Evolutionary conservation across 805 yeast species (phyloP).

Genomic region (Yarrowia yakushimensis): DNA sequence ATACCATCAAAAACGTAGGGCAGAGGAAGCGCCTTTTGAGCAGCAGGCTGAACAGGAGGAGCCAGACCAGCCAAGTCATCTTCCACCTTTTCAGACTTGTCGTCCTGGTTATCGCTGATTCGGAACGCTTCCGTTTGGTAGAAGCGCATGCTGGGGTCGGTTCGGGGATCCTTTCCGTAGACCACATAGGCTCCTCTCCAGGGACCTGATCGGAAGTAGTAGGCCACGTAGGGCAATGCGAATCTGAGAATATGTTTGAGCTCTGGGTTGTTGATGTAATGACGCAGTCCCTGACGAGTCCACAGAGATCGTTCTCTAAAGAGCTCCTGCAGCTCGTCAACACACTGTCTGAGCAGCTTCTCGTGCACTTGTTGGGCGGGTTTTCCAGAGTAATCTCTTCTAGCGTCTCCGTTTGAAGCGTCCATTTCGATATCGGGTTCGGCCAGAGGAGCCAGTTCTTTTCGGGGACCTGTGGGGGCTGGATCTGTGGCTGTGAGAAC

Average conservation of each 20-base stretch:
- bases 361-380: slow-evolving; percentile 40
- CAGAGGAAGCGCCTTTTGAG: slow-evolving; percentile 30
- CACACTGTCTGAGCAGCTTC: slow-evolving; percentile 38
- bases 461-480: slow-evolving; percentile 36
- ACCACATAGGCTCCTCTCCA: slow-evolving; percentile 85
- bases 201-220: slow-evolving; percentile 82
- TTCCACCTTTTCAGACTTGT: slow-evolving; percentile 32
- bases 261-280: slow-evolving; percentile 31
- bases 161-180: slow-evolving; percentile 74
- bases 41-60: slow-evolving; percentile 35
- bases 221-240: slow-evolving; percentile 82
- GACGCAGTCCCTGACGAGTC: slow-evolving; percentile 64
- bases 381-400: slow-evolving; percentile 3
- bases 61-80: slow-evolving; percentile 29
- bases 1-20: slow-evolving; percentile 68
- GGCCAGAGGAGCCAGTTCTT: slow-evolving; percentile 34
- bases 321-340: slow-evolving; percentile 41
- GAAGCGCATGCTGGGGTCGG: slow-evolving; percentile 49
- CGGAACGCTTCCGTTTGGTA: slow-evolving; percentile 88
- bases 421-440: background rate
- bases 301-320: slow-evolving; percentile 78
- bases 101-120: slow-evolving; percentile 38
- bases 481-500: slow-evolving; percentile 38
- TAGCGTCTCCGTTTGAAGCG: background rate
- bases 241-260: slow-evolving; percentile 52